Evolutionary conservation across 2,329 filamentous ascomycete genomes (phyloP).

Genomic region (Chaetomiaceae sp.): DNA sequence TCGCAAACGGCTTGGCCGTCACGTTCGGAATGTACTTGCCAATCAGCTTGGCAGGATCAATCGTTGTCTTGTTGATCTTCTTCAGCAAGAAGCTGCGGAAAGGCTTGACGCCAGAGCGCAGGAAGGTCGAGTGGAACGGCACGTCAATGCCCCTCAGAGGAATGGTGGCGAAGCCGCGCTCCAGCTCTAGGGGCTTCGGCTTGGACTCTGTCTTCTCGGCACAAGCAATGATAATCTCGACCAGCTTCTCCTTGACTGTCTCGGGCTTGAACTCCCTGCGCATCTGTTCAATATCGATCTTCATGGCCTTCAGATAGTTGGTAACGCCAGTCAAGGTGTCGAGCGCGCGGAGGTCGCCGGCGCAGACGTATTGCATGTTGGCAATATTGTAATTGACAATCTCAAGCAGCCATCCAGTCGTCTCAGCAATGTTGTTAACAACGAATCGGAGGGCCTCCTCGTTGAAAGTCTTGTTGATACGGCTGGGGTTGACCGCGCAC

Average conservation of each 20-base stretch:
- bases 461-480: slow-evolving; percentile 98
- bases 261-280: slow-evolving; percentile 83
- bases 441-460: slow-evolving; percentile 96
- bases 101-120: slow-evolving; percentile 96
- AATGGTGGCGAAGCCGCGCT: slow-evolving; percentile 95
- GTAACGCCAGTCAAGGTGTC: slow-evolving; percentile 73
- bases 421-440: slow-evolving; percentile 89
- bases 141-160: slow-evolving; percentile 96
- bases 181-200: slow-evolving; percentile 79
- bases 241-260: slow-evolving; percentile 83
- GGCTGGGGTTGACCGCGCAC: slow-evolving; percentile 97
- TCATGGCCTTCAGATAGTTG: slow-evolving; percentile 94
- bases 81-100: slow-evolving; percentile 98
- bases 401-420: slow-evolving; percentile 92
- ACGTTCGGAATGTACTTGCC: slow-evolving; percentile 99
- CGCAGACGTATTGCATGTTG: slow-evolving; percentile 72
- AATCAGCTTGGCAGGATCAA: slow-evolving; percentile 92
- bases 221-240: slow-evolving; percentile 85
- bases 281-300: slow-evolving; percentile 93
- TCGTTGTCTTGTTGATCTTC: slow-evolving; percentile 99
- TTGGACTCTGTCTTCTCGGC: slow-evolving; percentile 85
- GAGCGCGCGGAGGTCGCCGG: slow-evolving; percentile 65
- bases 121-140: slow-evolving; percentile 97
- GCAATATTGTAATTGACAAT: slow-evolving; percentile 95
- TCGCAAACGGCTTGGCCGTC: slow-evolving; percentile 88